These are phyloP conservation scores for Nemania bipapillata DNA, from an alignment of 2,329 filamentous ascomycete species.

Conservation along the genomic window DNA sequence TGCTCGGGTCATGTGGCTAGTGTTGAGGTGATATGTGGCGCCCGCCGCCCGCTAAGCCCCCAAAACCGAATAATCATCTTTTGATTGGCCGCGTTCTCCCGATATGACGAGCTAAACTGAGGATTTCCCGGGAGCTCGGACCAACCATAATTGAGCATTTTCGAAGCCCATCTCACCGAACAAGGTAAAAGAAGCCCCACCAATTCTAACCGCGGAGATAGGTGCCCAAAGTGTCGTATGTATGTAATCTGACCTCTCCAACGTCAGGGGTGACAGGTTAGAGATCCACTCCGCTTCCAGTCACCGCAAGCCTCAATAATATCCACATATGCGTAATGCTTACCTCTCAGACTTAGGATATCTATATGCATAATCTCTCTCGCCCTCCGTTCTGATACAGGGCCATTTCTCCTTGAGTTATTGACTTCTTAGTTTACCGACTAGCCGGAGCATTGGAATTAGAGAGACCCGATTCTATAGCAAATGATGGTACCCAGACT, in stretches of 20 bases:
- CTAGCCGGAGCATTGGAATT: background rate
- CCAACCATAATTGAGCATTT: conserved; percentile 11
- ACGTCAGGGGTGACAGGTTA: too few relatives aligned
- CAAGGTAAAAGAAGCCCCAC: background rate
- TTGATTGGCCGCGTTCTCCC: conserved; percentile 42
- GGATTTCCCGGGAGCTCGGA: conserved; percentile 24
- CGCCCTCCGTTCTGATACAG: background rate
- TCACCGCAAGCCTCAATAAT: background rate
- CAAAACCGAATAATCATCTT: conserved; percentile 40
- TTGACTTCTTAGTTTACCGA: background rate
- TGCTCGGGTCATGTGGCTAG: conserved; percentile 36
- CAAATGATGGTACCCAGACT: conserved; percentile 53
- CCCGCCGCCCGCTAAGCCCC: conserved; percentile 24
- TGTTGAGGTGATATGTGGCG: conserved; percentile 28
- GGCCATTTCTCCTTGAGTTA: background rate
- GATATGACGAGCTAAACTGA: conserved; percentile 17
- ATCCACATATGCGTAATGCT: background rate
- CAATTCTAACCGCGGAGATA: background rate
- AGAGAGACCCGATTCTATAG: background rate
- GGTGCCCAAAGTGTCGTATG: background rate
- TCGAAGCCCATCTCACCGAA: background rate
- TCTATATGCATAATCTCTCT: background rate
- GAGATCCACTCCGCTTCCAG: too few relatives aligned
- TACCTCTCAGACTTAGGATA: background rate
- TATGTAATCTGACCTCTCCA: background rate